Conservation (phyloP, 345 rosid species). For the Populus nigra region DNA sequence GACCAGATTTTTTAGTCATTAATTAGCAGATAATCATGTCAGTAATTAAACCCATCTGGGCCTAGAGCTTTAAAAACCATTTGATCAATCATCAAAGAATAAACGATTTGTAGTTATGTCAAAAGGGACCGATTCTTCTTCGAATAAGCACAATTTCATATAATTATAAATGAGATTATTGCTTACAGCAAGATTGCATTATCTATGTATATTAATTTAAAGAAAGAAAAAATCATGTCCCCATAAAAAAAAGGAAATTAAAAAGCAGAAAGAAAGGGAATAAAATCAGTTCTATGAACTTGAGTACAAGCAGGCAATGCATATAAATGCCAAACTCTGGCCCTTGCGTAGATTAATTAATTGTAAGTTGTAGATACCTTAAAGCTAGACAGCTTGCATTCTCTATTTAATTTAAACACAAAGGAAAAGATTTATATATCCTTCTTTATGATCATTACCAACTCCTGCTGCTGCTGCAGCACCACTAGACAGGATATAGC, state of each 20-base stretch:
- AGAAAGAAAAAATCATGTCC: neutral
- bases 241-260: neutral
- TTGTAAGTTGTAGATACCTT: constrained; percentile 13
- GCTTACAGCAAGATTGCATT: constrained; percentile 12
- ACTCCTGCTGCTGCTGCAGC: neutral
- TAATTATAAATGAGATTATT: neutral
- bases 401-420: neutral
- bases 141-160: neutral
- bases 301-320: neutral
- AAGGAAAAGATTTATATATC: neutral
- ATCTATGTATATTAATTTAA: neutral
- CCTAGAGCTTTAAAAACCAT: neutral
- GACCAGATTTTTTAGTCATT: neutral
- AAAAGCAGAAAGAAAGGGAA: neutral
- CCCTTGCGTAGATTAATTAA: neutral
- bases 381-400: constrained; percentile 25
- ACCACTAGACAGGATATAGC: neutral
- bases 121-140: neutral
- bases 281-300: constrained; percentile 10
- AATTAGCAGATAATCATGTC: neutral
- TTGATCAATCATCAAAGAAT: neutral
- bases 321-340: neutral
- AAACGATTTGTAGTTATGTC: neutral
- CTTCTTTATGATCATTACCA: neutral
- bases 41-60: neutral